Base-by-base conservation (phyloP, 1,284 basidiomycete genomes). In the Porodaedalea pini region DNA sequence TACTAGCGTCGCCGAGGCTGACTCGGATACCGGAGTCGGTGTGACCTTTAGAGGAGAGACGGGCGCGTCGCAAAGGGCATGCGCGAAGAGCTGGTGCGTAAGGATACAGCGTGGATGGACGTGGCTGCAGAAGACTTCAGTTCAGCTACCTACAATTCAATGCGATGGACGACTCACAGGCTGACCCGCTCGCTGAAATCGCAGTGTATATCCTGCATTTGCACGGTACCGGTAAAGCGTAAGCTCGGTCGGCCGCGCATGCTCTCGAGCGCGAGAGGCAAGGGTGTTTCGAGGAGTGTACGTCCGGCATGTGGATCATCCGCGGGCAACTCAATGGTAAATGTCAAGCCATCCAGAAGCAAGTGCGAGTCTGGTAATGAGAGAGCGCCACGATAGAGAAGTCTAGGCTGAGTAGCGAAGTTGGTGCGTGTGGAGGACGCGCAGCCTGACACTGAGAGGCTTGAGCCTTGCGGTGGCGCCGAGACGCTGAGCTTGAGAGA, bases 311-410 rank as follows among this genome's bases (percentile, higher is more conserved):
- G 74, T 2, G 75, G 73, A 56, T 78, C 75, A 15, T 78, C 66
- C 15, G 72, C 71, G 21, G 40, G 61, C n/a, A 60, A 63, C 7
- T 65, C 69, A 15, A 69, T 79, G 1, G 78, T 78, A 64, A 91
- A 91, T 2, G 85, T 84, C 25, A 91, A 67, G 6, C 88, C 88
- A 64, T 90, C 88, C 32, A 90, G 79, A 2, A 79, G 71, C 17
- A 90, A 70, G 51, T 86, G 73, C 0, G 88, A 90, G 63, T 88
- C 87, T 2, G 86, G 83, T 0, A 90, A 68, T 2, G 85, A 83
- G n/a, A 91, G 75, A 0, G 87, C 79, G 4, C 88, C 88, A 41
- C 87, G 82, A 65, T 90, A 91, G 17, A 91, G 77, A 0, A 90
- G 75, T 47, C 88, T 83, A 11, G 57, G 44, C 34, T 36, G 49